These are phyloP conservation scores for Cyclotella cryptica DNA, from an alignment of 108 stramenopile species.

Conservation along the genomic window DNA sequence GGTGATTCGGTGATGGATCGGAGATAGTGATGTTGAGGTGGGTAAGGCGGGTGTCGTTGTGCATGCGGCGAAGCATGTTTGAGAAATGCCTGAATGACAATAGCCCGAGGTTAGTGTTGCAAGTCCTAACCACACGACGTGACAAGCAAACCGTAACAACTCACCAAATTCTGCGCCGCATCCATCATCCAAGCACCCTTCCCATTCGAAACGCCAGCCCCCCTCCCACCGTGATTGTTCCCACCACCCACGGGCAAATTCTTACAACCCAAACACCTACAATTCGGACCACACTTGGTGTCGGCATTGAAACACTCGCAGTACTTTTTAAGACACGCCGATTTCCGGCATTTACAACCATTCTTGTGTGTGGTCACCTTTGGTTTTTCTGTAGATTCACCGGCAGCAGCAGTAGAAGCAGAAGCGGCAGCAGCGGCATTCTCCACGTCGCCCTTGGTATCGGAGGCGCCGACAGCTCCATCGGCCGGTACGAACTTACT, in stretches of 20 bases:
- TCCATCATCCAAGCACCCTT: conserved; percentile 59
- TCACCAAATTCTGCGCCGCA: conserved; percentile 81
- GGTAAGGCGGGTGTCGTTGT: not conserved
- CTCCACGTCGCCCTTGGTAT: too few relatives aligned
- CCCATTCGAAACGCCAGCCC: too few relatives aligned
- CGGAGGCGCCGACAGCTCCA: too few relatives aligned
- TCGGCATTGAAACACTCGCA: conserved; percentile 94
- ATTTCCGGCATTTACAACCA: conserved; percentile 96
- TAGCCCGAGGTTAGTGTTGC: too few relatives aligned
- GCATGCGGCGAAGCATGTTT: conserved; percentile 21
- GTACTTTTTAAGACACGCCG: conserved; percentile 93
- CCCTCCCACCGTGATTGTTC: too few relatives aligned
- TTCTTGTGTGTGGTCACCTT: conserved; percentile 71
- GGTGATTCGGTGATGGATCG: conserved; percentile 20
- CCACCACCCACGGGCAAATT: conserved; percentile 59
- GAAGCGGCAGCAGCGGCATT: too few relatives aligned
- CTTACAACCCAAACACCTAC: conserved; percentile 94
- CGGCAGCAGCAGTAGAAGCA: conserved; percentile 43
- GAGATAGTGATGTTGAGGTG: not conserved
- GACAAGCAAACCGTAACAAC: too few relatives aligned
- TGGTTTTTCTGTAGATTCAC: not conserved
- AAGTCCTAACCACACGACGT: too few relatives aligned
- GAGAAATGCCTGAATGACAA: conserved; percentile 19
- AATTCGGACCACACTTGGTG: conserved; percentile 85
- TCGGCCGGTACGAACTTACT: conserved; percentile 75